Conservation (phyloP, 192 early-diverging fungal species). For the Dimargaris verticillata region DNA sequence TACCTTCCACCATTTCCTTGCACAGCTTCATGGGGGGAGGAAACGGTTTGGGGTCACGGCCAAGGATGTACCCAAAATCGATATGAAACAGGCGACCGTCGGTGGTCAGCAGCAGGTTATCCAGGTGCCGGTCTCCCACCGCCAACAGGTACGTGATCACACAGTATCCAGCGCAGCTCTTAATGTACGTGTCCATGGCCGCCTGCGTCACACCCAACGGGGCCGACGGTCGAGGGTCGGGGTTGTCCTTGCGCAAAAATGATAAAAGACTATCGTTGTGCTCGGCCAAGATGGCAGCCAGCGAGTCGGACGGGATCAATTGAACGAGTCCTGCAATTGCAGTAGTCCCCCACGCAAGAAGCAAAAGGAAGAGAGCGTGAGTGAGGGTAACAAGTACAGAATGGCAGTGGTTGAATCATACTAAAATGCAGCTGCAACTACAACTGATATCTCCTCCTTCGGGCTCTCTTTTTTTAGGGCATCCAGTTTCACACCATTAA, state of each 20-base stretch:
- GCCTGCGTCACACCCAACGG: constrained; percentile 48
- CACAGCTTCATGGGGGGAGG: constrained; percentile 99
- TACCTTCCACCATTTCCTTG: constrained; percentile 99
- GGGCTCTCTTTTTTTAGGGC: no score
- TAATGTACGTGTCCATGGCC: constrained; percentile 91
- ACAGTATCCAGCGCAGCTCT: constrained; percentile 95
- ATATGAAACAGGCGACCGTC: constrained; percentile 88
- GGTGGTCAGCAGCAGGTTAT: constrained; percentile 82
- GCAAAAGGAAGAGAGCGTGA: no score
- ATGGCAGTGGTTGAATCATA: no score
- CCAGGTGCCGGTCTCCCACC: constrained; percentile 95
- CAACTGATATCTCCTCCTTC: no score
- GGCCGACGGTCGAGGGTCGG: constrained; percentile 34
- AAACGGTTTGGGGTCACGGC: constrained; percentile 98
- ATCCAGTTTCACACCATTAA: no score
- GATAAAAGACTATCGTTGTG: constrained; percentile 64
- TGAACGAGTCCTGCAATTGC: constrained; percentile 60
- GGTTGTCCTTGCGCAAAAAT: constrained; percentile 61
- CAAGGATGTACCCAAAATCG: constrained; percentile 97
- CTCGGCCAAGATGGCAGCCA: constrained; percentile 80
- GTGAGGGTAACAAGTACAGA: no score
- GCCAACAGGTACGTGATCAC: constrained; percentile 97
- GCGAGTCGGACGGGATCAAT: constrained; percentile 75
- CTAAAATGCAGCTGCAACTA: no score
- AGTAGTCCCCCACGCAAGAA: no score